These are phyloP conservation scores for Tylopilus vinaceipallidus DNA, from an alignment of 768 basidiomycete species.

Conservation along the genomic window DNA sequence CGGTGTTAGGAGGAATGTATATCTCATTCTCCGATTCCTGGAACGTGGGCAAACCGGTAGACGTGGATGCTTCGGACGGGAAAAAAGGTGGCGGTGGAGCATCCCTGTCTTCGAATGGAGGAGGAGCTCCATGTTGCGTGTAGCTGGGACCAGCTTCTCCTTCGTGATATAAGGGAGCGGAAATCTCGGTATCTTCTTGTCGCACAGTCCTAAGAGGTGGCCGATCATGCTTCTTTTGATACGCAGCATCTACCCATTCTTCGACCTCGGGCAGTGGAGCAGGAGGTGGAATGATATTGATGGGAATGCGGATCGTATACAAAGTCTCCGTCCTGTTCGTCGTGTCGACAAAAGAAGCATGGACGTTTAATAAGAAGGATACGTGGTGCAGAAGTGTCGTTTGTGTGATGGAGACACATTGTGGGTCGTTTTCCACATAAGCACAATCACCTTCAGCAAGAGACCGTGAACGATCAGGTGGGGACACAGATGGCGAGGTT, in stretches of 20 bases:
- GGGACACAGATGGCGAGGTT: conserved; percentile 47
- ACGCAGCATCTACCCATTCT: conserved; percentile 68
- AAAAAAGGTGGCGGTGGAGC: conserved; percentile 67
- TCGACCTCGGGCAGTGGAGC: conserved; percentile 81
- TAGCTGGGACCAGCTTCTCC: conserved; percentile 77
- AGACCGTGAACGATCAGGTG: conserved; percentile 43
- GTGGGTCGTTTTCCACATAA: conserved; percentile 54
- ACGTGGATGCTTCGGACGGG: conserved; percentile 57
- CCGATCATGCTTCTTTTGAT: conserved; percentile 85
- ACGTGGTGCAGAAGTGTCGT: conserved; percentile 81
- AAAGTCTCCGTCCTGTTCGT: conserved; percentile 65
- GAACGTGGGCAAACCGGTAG: conserved; percentile 65
- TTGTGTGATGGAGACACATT: conserved; percentile 78
- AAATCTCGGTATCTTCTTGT: conserved; percentile 60
- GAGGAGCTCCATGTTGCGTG: conserved; percentile 62
- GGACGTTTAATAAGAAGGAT: conserved; percentile 70
- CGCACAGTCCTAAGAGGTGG: conserved; percentile 73
- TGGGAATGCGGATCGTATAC: conserved; percentile 62
- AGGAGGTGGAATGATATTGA: conserved; percentile 68
- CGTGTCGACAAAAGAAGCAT: conserved; percentile 75
- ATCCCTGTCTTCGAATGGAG: conserved; percentile 83
- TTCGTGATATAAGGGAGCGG: conserved; percentile 64
- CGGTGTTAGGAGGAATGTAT: conserved; percentile 48
- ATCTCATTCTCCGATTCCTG: conserved; percentile 79
- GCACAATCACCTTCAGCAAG: conserved; percentile 43